Conservation (phyloP, 129 eudicot species). For the Arctium lappa region DNA sequence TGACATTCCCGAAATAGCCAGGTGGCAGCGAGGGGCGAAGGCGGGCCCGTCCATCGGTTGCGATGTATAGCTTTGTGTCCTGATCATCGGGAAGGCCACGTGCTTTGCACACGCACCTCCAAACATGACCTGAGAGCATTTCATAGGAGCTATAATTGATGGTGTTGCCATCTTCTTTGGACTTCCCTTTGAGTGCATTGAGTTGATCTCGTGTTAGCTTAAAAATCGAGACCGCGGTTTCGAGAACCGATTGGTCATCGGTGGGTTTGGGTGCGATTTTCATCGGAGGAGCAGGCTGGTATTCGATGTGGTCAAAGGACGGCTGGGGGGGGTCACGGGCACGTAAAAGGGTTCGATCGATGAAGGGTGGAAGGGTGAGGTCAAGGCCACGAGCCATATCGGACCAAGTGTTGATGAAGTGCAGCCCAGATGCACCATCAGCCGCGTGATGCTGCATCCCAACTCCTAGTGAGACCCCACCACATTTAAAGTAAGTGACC, state of each 20-base stretch:
- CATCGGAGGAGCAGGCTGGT: constrained; percentile 75
- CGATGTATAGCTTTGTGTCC: constrained; percentile 72
- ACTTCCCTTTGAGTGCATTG: constrained; percentile 63
- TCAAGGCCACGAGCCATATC: constrained; percentile 80
- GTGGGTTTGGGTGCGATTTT: constrained; percentile 20
- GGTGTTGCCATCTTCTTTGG: constrained; percentile 60
- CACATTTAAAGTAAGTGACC: constrained; percentile 82
- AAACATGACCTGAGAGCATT: constrained; percentile 80
- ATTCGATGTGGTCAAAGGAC: constrained; percentile 54
- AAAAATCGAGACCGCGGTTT: constrained; percentile 58
- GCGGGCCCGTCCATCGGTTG: constrained; percentile 80
- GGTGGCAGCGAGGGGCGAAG: constrained; percentile 62
- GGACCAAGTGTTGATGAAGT: constrained; percentile 86
- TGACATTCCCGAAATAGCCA: constrained; percentile 85
- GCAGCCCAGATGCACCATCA: constrained; percentile 85
- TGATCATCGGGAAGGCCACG: constrained; percentile 74
- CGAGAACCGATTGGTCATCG: constrained; percentile 26
- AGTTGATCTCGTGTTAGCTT: constrained; percentile 72
- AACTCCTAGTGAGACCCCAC: constrained; percentile 86
- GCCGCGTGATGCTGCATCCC: constrained; percentile 96
- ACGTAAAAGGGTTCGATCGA: constrained; percentile 63
- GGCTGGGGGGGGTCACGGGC: constrained; percentile 71
- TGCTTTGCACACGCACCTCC: constrained; percentile 76
- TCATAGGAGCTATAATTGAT: constrained; percentile 69
- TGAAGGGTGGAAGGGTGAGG: constrained; percentile 62